Conservation (phyloP, 2,329 filamentous ascomycete species). For the Cordyceps fumosorosea region DNA sequence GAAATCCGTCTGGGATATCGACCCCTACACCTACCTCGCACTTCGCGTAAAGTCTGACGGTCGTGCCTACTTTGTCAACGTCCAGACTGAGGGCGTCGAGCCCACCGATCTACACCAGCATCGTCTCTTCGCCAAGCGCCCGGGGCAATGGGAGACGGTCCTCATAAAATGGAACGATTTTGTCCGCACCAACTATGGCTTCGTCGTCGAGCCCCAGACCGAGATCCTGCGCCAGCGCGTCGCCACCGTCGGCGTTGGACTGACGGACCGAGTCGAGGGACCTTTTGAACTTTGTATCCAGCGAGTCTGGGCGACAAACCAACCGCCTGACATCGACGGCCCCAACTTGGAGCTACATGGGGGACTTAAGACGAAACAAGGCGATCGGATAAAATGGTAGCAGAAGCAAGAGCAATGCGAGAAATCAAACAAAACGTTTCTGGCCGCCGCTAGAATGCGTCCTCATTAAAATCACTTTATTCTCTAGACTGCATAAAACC, state of each 20-base stretch:
- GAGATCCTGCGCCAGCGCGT: constrained; percentile 85
- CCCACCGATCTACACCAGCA: constrained; percentile 97
- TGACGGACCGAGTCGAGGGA: constrained; percentile 84
- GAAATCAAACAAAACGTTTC: neutral
- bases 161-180: constrained; percentile 87
- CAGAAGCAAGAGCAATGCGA: neutral
- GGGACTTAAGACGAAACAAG: constrained; percentile 31
- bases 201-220: constrained; percentile 86
- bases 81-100: constrained; percentile 90
- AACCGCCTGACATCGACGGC: constrained; percentile 21
- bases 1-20: constrained; percentile 78
- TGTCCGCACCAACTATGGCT: constrained; percentile 87
- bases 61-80: constrained; percentile 86
- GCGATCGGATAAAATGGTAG: constrained; percentile 33
- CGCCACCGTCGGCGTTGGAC: constrained; percentile 73
- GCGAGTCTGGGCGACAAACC: constrained; percentile 84
- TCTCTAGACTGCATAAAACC: neutral
- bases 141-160: constrained; percentile 93
- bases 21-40: constrained; percentile 81
- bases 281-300: constrained; percentile 84
- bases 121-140: constrained; percentile 68
- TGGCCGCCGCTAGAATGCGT: neutral
- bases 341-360: constrained; percentile 19
- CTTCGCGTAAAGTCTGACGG: constrained; percentile 86
- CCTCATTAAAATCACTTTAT: neutral